Evolutionary conservation across 2,329 filamentous ascomycete species (phyloP).

Genomic region (Fusarium foetens): DNA sequence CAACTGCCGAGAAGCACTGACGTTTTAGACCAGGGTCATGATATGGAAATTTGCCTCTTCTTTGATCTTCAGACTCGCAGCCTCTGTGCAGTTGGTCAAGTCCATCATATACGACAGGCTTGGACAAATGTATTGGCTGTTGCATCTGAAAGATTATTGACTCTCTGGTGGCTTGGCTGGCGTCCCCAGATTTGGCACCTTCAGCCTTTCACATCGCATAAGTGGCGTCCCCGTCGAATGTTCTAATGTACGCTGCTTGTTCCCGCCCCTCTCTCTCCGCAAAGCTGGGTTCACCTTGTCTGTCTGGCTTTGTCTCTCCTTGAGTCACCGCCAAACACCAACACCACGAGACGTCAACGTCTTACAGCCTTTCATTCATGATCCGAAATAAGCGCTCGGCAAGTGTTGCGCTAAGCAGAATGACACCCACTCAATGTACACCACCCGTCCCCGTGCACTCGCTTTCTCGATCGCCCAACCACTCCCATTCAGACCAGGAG

Average conservation of each 20-base stretch:
- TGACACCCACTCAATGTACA: slow-evolving; percentile 29
- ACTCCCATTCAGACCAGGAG: slow-evolving; percentile 17
- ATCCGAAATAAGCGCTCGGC: slow-evolving; percentile 34
- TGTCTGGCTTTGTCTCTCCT: slow-evolving; percentile 23
- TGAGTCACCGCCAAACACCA: slow-evolving; percentile 16
- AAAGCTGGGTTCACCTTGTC: slow-evolving; percentile 23
- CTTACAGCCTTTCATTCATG: neutral
- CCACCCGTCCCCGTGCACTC: slow-evolving; percentile 32
- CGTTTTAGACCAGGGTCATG: neutral
- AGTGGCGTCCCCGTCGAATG: slow-evolving; percentile 38
- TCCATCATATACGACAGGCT: slow-evolving; percentile 8
- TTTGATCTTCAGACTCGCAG: neutral
- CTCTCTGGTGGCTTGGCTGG: slow-evolving; percentile 36
- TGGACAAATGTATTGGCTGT: slow-evolving; percentile 20
- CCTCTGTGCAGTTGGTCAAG: slow-evolving; percentile 7
- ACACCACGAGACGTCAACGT: slow-evolving; percentile 24
- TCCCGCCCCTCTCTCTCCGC: slow-evolving; percentile 32
- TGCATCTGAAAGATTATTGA: slow-evolving; percentile 6
- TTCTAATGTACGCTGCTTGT: slow-evolving; percentile 21
- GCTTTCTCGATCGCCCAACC: slow-evolving; percentile 24
- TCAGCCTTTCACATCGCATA: slow-evolving; percentile 30
- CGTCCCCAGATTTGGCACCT: slow-evolving; percentile 31
- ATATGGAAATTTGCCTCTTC: neutral
- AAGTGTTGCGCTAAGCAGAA: slow-evolving; percentile 34
- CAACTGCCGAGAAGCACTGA: slow-evolving; percentile 34